Evolutionary conservation across 768 basidiomycete genomes (phyloP).

Genomic region (Podaxis sp.): DNA sequence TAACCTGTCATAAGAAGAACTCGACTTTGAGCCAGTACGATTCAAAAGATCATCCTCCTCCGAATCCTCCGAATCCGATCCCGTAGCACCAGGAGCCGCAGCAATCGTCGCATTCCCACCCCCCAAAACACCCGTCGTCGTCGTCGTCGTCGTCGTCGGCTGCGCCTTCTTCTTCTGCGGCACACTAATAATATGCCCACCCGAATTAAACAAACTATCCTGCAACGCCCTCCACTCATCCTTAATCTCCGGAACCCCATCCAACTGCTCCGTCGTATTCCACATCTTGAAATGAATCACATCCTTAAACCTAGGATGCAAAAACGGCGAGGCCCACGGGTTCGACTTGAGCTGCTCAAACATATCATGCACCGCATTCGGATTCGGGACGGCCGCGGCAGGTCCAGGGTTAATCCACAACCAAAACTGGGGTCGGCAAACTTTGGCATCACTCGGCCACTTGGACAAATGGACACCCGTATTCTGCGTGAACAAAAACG

Average conservation of each 20-base stretch:
- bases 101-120: conserved; percentile 46
- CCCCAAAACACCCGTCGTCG: conserved; percentile 11
- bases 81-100: conserved; percentile 27
- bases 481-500: conserved; percentile 93
- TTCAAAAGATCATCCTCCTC: conserved; percentile 61
- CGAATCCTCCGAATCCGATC: conserved; percentile 20
- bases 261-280: conserved; percentile 96
- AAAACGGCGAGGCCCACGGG: conserved; percentile 91
- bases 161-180: conserved; percentile 33
- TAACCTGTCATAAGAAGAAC: conserved; percentile 83
- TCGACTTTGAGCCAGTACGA: conserved; percentile 86
- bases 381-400: conserved; percentile 80
- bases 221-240: conserved; percentile 81
- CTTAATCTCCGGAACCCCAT: conserved; percentile 80
- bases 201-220: conserved; percentile 82
- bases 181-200: conserved; percentile 72
- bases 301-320: conserved; percentile 85
- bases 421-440: conserved; percentile 92
- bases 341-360: conserved; percentile 70
- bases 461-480: conserved; percentile 66
- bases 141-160: conserved; percentile 14
- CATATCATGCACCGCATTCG: conserved; percentile 78
- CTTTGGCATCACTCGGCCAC: conserved; percentile 37
- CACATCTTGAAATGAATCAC: conserved; percentile 91
- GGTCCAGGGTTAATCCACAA: conserved; percentile 96